Percentiles rank a stretch among this genome's conserved stretches.
Evolutionary conservation across 2,329 filamentous ascomycete genomes (phyloP).

Genomic region (Zymoseptoria passerinii): DNA sequence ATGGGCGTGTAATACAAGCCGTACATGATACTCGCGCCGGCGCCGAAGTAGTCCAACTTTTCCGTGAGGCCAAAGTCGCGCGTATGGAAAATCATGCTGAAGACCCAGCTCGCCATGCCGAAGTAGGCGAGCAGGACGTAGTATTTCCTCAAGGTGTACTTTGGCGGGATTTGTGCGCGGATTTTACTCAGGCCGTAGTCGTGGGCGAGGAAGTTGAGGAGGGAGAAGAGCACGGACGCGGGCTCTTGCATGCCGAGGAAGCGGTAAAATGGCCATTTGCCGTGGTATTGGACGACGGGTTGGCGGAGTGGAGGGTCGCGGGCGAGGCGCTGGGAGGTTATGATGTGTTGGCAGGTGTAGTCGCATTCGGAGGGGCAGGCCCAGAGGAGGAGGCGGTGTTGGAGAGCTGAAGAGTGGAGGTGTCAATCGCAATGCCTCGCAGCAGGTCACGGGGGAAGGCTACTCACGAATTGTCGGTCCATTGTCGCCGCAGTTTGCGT

Average conservation of each 20-base stretch:
- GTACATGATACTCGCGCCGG: slow-evolving; percentile 82
- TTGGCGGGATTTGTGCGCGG: slow-evolving; percentile 58
- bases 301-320: slow-evolving; percentile 55
- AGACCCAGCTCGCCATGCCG: slow-evolving; percentile 75
- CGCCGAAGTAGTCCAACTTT: slow-evolving; percentile 92
- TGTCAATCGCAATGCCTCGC: neutral
- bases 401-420: slow-evolving; percentile 54
- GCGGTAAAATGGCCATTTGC: slow-evolving; percentile 95
- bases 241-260: slow-evolving; percentile 92
- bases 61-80: slow-evolving; percentile 80
- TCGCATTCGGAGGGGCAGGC: slow-evolving; percentile 90
- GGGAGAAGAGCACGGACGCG: slow-evolving; percentile 83
- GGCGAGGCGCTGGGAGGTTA: slow-evolving; percentile 63
- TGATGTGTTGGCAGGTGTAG: slow-evolving; percentile 92
- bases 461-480: slow-evolving; percentile 63
- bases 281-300: slow-evolving; percentile 83
- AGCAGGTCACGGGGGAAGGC: neutral
- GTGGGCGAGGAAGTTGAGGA: slow-evolving; percentile 86
- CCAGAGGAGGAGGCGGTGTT: slow-evolving; percentile 84
- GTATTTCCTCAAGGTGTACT: slow-evolving; percentile 70
- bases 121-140: slow-evolving; percentile 74
- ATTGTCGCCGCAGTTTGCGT: slow-evolving; percentile 66
- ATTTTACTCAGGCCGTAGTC: slow-evolving; percentile 65
- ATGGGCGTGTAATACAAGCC: slow-evolving; percentile 80
- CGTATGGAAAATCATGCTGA: slow-evolving; percentile 86